phyloP scores from a whole-genome alignment of 441 rosid species.

The Syzygium syzygioides region DNA sequence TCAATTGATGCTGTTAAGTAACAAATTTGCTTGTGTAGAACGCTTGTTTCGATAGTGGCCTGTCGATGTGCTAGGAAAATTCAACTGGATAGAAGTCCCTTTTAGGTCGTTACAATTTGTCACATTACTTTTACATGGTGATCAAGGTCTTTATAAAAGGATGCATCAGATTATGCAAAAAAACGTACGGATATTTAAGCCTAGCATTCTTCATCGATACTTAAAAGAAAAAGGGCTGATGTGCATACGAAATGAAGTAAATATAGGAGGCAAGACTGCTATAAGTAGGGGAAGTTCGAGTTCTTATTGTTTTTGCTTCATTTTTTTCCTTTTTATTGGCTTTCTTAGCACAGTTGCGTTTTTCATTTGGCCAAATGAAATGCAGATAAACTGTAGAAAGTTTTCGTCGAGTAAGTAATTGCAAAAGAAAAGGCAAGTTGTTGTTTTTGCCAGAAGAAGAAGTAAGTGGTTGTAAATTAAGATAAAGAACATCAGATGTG shows the following conservation, averaged over 20 bases:
- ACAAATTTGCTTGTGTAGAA: not conserved
- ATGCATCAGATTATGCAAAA: not conserved
- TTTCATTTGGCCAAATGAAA: not conserved
- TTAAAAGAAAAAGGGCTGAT: not conserved
- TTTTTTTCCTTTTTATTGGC: not conserved
- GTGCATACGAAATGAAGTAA: not conserved
- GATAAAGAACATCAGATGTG: not conserved
- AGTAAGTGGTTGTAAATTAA: not conserved
- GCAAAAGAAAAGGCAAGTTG: not conserved
- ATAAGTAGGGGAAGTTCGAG: not conserved
- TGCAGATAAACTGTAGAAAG: not conserved
- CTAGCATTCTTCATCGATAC: not conserved
- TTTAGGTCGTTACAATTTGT: not conserved
- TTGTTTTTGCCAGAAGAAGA: not conserved
- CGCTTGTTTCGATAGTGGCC: not conserved
- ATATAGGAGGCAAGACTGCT: not conserved
- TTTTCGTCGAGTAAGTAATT: not conserved
- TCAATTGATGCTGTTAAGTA: not conserved
- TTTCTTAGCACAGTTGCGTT: not conserved
- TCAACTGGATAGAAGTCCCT: not conserved
- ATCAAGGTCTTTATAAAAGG: not conserved
- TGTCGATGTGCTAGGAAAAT: not conserved
- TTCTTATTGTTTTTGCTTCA: not conserved
- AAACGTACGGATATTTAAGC: not conserved
- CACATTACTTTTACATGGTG: not conserved